Evolutionary conservation across 371 early-diverging fungal species (phyloP).

Genomic region (Amoeboaphelidium protococcarum): DNA sequence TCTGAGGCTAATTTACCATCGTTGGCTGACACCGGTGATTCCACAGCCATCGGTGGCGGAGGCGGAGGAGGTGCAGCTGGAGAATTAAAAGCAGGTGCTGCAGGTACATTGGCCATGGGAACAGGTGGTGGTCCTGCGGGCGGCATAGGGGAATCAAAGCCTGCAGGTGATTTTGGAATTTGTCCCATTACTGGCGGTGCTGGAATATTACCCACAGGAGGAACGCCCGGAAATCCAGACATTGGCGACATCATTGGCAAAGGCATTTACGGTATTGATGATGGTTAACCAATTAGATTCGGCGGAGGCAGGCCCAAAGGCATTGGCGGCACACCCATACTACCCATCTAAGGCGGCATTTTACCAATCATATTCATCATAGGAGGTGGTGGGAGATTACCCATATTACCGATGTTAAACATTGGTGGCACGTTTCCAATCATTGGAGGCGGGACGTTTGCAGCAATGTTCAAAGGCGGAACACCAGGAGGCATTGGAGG

Average conservation of each 20-base stretch:
- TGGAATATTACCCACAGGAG: neutral
- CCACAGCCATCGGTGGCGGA: neutral
- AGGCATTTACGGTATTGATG: neutral
- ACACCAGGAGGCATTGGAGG: neutral
- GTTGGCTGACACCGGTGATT: neutral
- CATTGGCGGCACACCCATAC: too few relatives aligned
- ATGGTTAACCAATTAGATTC: too few relatives aligned
- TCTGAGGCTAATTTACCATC: neutral
- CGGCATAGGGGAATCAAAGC: neutral
- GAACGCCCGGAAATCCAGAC: neutral
- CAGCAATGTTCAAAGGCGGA: too few relatives aligned
- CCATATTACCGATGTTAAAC: too few relatives aligned
- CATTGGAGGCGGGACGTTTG: too few relatives aligned
- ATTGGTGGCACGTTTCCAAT: too few relatives aligned
- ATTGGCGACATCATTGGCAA: neutral
- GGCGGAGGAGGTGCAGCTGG: neutral
- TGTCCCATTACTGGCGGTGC: neutral
- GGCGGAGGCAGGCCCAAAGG: too few relatives aligned
- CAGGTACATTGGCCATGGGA: neutral
- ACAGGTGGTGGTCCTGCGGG: neutral
- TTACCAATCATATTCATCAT: too few relatives aligned
- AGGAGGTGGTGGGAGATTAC: too few relatives aligned
- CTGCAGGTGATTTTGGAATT: neutral
- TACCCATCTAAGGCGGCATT: too few relatives aligned
- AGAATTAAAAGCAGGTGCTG: neutral